These are phyloP conservation scores for Chenopodium formosanum DNA, from an alignment of 148 eudicot species.

Conservation along the genomic window DNA sequence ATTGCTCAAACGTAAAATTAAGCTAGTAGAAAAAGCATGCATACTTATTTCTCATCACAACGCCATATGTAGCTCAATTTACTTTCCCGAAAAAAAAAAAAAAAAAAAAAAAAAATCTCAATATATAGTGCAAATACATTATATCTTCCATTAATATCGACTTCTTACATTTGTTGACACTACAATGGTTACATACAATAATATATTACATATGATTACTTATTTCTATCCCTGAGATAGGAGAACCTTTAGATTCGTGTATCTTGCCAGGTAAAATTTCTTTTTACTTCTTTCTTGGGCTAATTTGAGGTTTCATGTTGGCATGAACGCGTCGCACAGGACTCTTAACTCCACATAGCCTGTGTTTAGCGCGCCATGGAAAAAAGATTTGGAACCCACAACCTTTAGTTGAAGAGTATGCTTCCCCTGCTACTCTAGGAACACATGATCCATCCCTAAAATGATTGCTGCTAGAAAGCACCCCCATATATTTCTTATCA, in stretches of 20 bases:
- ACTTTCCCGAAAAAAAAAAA: no score
- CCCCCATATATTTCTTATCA: not conserved
- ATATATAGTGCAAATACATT: not conserved
- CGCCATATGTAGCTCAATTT: not conserved
- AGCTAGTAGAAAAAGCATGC: not conserved
- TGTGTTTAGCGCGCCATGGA: slow-evolving; percentile 59
- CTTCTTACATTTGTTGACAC: not conserved
- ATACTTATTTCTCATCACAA: not conserved
- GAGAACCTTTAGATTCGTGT: no score
- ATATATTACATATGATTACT: not conserved
- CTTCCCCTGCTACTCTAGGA: slow-evolving; percentile 21
- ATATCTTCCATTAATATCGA: not conserved
- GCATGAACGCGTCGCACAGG: slow-evolving; percentile 37
- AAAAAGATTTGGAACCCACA: slow-evolving; percentile 60
- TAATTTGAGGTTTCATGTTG: slow-evolving; percentile 32
- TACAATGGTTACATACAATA: not conserved
- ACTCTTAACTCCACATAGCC: slow-evolving; percentile 44
- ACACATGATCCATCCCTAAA: slow-evolving; percentile 20
- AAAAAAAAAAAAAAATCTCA: no score
- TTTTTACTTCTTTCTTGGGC: slow-evolving; percentile 23
- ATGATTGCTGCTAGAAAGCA: not conserved
- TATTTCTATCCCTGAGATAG: no score
- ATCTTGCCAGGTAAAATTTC: no score
- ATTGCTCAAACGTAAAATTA: not conserved
- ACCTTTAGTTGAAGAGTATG: slow-evolving; percentile 39